Base-by-base conservation (phyloP, 2,329 filamentous ascomycete species). In the Gnomoniopsis smithogilvyi region DNA sequence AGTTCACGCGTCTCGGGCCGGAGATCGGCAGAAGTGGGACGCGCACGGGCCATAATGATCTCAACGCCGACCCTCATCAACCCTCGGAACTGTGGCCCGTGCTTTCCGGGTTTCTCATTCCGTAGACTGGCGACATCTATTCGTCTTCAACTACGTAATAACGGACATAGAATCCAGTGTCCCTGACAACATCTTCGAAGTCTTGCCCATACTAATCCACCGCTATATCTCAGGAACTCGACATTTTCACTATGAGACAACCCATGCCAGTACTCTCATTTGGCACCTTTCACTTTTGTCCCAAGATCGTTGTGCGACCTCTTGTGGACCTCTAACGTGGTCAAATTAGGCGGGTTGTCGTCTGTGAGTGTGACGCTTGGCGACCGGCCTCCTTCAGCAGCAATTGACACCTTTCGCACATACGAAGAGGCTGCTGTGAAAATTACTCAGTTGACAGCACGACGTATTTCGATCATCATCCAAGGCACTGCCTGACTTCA, bases 1-100 rank as follows among this genome's bases (percentile, higher is more conserved):
- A 36, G 34, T 48, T 57, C 15, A 61, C 59, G 59, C 59, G 59
- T 59, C 36, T 19, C 46, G 51, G 53, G 54, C 47, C 54, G 53
- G 26, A 41, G 38, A 10, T 54, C 33, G 14, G 50, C 33, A 50
- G 15, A 24, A 24, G 15, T 6, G 17, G 19, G 19, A n/a, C 14
- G 30, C 14, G 30, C n/a, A 30, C 17, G 17, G 36, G 12, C 36
- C 36, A 41, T 14, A 36, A 36, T 49, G 14, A 49, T 24, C 46
- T 48, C n/a, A 6, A 33, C 22, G 34, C 21, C 46, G 30, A 21
- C 12, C 34, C 34, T 8, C 34, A n/a, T n/a, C n/a, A n/a, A n/a
- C n/a, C n/a, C n/a, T n/a, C n/a, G n/a, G n/a, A n/a, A n/a, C n/a
- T 30, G 26, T 30, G 8, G 26, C 26, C 26, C 26, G 26, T 4